Percentiles rank a stretch among this genome's conserved stretches.
phyloP scores from a whole-genome alignment of 108 stramenopile species.

The Bacterosira constricta region DNA sequence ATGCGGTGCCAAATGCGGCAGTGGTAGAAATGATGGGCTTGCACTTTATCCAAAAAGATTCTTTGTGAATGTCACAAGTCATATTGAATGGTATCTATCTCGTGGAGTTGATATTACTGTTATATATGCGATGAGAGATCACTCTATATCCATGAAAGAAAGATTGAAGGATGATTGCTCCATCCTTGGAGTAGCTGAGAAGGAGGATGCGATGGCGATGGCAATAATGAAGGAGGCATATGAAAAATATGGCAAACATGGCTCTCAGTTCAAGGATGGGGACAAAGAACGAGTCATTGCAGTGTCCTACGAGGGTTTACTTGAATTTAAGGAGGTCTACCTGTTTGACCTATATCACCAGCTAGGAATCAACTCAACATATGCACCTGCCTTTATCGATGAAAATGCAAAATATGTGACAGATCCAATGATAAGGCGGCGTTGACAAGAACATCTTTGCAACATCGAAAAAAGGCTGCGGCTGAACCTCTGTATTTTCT shows the following conservation, averaged over 20 bases:
- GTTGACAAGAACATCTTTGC: too few relatives aligned
- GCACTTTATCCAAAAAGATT: constrained; percentile 35
- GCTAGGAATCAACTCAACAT: constrained; percentile 28
- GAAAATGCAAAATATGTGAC: constrained; percentile 26
- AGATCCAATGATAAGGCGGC: too few relatives aligned
- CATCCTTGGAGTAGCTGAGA: constrained; percentile 2
- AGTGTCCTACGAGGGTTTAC: constrained; percentile 23
- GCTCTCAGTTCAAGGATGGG: neutral
- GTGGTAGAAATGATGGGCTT: constrained; percentile 14
- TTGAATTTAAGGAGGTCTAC: constrained; percentile 18
- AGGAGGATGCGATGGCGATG: constrained; percentile 27
- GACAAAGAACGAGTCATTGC: constrained; percentile 19
- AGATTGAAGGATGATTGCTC: constrained; percentile 5
- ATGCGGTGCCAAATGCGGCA: constrained; percentile 21
- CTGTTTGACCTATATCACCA: constrained; percentile 11
- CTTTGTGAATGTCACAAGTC: constrained; percentile 45
- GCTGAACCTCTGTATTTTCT: too few relatives aligned
- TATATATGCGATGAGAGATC: constrained; percentile 32
- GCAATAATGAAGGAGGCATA: constrained; percentile 25
- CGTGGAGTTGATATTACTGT: constrained; percentile 47
- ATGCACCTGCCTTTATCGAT: constrained; percentile 15
- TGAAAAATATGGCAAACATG: constrained; percentile 26
- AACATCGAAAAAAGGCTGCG: too few relatives aligned
- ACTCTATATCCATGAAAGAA: constrained; percentile 23
- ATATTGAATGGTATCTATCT: constrained; percentile 45